phyloP scores from a whole-genome alignment of 139 green algal genomes.

The Picocystis salinarum region DNA sequence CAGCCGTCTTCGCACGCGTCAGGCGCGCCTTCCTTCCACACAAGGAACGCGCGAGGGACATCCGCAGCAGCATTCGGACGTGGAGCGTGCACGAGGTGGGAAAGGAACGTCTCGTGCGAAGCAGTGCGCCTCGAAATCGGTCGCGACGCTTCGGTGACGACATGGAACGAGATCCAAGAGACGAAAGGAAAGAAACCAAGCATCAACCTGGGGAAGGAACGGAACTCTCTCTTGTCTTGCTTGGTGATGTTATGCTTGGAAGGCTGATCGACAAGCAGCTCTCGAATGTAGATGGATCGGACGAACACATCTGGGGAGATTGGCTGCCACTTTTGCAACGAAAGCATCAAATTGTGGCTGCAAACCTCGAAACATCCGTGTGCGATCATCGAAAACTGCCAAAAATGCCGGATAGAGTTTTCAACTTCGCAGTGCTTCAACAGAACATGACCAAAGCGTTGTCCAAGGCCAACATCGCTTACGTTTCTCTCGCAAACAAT shows the following conservation, averaged over 20 bases:
- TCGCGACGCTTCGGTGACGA: no score
- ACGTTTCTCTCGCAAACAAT: constrained; percentile 43
- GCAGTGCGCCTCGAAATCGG: no score
- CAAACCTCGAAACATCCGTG: constrained; percentile 39
- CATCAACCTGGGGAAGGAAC: no score
- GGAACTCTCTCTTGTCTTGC: constrained; percentile 32
- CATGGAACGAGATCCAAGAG: no score
- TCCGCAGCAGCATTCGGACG: no score
- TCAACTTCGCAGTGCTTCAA: constrained; percentile 43
- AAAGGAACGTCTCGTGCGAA: no score
- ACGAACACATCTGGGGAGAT: constrained; percentile 25
- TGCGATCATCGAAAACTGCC: constrained; percentile 18
- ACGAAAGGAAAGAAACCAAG: no score
- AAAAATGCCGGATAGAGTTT: constrained; percentile 29
- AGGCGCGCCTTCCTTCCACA: no score
- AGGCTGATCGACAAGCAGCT: constrained; percentile 24
- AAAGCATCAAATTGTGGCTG: constrained; percentile 26
- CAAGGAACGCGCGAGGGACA: no score
- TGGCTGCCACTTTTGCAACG: constrained; percentile 21
- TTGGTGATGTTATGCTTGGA: constrained; percentile 37
- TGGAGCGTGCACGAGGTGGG: no score
- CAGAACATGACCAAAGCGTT: constrained; percentile 12
- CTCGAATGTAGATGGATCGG: no score
- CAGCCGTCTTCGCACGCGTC: no score
- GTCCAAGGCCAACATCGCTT: constrained; percentile 20